Evolutionary conservation across 192 early-diverging fungal species (phyloP), one percentile per base, ranked within the genome.

Genomic region (Coemansia biformis): DNA sequence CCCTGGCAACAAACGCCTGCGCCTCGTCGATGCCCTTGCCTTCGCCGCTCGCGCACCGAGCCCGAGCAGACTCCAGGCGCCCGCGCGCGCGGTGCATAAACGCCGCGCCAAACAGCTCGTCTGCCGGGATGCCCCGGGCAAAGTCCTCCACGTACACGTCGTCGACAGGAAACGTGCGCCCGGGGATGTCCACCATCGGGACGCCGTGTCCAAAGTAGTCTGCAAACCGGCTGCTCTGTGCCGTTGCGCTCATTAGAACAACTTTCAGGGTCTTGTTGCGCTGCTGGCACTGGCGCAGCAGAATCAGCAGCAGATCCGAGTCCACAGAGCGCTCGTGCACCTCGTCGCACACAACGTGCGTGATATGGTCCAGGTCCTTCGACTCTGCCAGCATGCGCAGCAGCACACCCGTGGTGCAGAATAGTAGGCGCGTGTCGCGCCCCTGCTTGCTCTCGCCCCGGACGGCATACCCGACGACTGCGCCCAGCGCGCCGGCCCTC

Each of bases 201-300:
- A 78, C 24, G 35, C 48, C 21, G 5, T 13, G 12, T 18, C 80
- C 82, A 63, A 96, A 96, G 54, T 93, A 96, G 5, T 55, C 48
- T 0, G 82, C 77, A 60, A 93, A 93, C 23, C 83, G 60, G 14
- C 83, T 75, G 46, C 85, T 82, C 59, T 93, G 88, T 48, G 88
- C 82, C 0, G 90, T 93, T 33, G 93, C 93, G 40, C 87, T 90
- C 93, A 96, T 96, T 49, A 96, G 76, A 22, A 96, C 83, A 9
- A 96, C 66, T 26, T 79, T 75, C 9, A 96, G 52, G 0, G 45
- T 43, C 3, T 5, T 14, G 33, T 76, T 72, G 12, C 83, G 72
- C 14, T 41, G 46, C 4, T 91, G 22, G 19, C 87, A 66, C 38
- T 80, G 70, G 8, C 82, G 75, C 16, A 92, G 65, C 28, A 96